These are phyloP conservation scores for Theileria equi DNA, from an alignment of 169 alveolate genomes.

Conservation along the genomic window DNA sequence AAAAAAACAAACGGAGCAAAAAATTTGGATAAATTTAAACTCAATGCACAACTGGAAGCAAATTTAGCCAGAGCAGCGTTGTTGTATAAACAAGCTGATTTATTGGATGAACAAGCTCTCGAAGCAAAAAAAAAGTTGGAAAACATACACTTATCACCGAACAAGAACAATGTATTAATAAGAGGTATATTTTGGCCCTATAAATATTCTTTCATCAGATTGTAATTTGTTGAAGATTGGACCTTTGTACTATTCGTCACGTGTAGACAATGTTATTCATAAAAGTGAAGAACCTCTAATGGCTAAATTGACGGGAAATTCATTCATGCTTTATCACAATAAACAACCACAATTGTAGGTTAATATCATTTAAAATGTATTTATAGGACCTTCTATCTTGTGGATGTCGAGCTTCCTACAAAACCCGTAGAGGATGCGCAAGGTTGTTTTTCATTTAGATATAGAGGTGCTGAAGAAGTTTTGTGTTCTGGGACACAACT, in stretches of 20 bases:
- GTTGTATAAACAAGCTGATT: conserved; percentile 52
- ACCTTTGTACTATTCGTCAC: conserved; percentile 43
- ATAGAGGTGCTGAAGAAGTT: conserved; percentile 54
- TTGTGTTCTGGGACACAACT: conserved; percentile 48
- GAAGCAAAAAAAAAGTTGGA: conserved; percentile 14
- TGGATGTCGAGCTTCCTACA: conserved; percentile 52
- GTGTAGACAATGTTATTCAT: conserved; percentile 36
- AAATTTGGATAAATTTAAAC: conserved; percentile 22
- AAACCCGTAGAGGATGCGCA: conserved; percentile 53
- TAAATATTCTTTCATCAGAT: conserved; percentile 1
- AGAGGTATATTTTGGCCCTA: conserved; percentile 8
- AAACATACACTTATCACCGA: conserved; percentile 8
- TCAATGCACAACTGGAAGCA: conserved; percentile 47
- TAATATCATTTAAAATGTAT: background rate
- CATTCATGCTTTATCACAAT: conserved; percentile 44
- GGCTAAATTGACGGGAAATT: conserved; percentile 56
- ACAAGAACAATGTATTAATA: conserved; percentile 1
- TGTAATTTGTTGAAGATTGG: conserved; percentile 57
- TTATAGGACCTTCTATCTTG: conserved; percentile 29
- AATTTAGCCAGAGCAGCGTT: conserved; percentile 44
- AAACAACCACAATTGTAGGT: conserved; percentile 29
- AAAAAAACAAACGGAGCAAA: conserved; percentile 28
- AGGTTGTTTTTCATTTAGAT: conserved; percentile 50
- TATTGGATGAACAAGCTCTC: conserved; percentile 36
- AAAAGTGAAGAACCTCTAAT: conserved; percentile 46